Base-by-base conservation (phyloP, 2,329 filamentous ascomycete genomes). In the Tolypocladium sp. region DNA sequence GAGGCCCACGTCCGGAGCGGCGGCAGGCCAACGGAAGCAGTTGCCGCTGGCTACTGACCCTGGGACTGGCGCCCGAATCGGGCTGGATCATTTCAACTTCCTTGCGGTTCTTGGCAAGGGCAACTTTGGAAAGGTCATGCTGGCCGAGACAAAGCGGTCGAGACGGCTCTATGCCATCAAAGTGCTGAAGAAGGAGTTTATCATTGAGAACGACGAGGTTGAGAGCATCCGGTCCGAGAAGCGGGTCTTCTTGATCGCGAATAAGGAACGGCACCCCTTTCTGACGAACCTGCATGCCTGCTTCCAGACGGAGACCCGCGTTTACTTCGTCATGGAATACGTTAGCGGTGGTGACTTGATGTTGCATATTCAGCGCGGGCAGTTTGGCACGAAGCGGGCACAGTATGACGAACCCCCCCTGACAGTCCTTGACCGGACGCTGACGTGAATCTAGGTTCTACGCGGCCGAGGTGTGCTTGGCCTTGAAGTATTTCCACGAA, bases 281-380 rank as follows among this genome's bases (percentile, higher is more conserved):
- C 76, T 99, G 65, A 87, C 95, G 55, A 99, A 90, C 70, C 78
- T 99, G 44, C 94, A 99, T 71, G 94, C 94, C 58, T 99, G 94
- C 78, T 99, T 99, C 83, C 94, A 99, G 77, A 99, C 94, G 0
- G 94, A 99, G 74, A 99, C 94, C 8, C 83, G 94, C 67, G 92
- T 99, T 27, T 99, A 99, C 78, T 99, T 99, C 71, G 94, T 99
- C 64, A 97, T 97, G 93, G 94, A 99, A 77, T 99, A 99, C 73
- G 91, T 99, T 63, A 96, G 92, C 71, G 94, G 94, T 79, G 94
- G 94, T 78, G 94, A 99, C 81, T 76, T 99, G 71, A 99, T 99
- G 94, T 81, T 97, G 76, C 94, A 99, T 77, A 99, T 99, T 71
- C 94, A 99, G 74, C 87, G 94, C 61, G 93, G 93, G 22, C 91